These are phyloP conservation scores for Heliosperma pusillum DNA, from an alignment of 148 eudicot species.

Conservation along the genomic window DNA sequence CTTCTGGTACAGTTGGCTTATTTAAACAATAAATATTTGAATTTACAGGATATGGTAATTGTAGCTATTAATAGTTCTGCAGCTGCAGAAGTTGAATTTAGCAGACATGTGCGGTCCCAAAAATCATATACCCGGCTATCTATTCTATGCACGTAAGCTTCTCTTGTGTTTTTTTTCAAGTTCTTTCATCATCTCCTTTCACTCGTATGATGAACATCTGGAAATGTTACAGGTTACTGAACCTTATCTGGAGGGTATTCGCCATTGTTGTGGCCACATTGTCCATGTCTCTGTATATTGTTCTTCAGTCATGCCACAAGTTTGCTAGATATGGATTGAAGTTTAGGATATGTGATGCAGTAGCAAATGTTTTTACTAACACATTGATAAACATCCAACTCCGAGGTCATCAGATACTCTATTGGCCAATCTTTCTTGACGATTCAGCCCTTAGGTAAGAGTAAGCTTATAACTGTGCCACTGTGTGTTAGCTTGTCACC, in stretches of 20 bases:
- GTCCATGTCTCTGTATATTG: constrained; percentile 50
- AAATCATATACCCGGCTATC: constrained; percentile 22
- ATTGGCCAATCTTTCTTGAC: constrained; percentile 80
- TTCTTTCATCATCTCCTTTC: constrained; percentile 6
- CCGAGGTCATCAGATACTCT: constrained; percentile 67
- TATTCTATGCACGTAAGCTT: constrained; percentile 45
- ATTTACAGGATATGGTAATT: constrained; percentile 58
- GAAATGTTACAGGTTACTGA: constrained; percentile 49
- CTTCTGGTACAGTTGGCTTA: not conserved
- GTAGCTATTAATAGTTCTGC: constrained; percentile 67
- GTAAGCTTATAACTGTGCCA: not conserved
- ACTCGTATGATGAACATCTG: constrained; percentile 17
- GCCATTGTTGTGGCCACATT: constrained; percentile 63
- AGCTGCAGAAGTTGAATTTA: constrained; percentile 53
- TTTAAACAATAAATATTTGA: not conserved
- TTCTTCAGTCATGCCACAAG: constrained; percentile 53
- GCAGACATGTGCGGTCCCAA: constrained; percentile 28
- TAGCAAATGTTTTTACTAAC: constrained; percentile 46
- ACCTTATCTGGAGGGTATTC: constrained; percentile 39
- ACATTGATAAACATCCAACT: constrained; percentile 54
- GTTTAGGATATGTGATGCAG: constrained; percentile 27
- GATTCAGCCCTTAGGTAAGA: constrained; percentile 60
- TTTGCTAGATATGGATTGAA: constrained; percentile 40
- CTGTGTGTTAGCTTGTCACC: not conserved
- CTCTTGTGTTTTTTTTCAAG: constrained; percentile 14